Evolutionary conservation across 768 basidiomycete genomes (phyloP), one percentile per base, ranked within the genome.

Genomic region (Paxillus ammoniavirescens): DNA sequence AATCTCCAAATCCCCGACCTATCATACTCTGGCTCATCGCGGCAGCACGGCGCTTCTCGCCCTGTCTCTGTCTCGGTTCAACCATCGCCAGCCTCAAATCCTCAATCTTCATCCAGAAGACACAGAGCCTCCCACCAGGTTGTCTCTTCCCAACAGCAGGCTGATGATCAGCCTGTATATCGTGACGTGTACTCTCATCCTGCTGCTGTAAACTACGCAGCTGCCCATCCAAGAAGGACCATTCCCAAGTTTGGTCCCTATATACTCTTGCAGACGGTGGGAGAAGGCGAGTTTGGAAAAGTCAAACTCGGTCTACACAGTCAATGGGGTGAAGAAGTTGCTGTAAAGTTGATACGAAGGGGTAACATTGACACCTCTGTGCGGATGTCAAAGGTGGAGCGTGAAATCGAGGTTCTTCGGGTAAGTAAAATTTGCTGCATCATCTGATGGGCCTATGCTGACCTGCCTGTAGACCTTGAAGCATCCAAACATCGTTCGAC

Each of bases 251-350:
- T 99, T 61, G 97, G 97, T 0, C 93, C 95, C 0, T 99, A 99
- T 71, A 77, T 98, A 9, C 80, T 98, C 37, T 77, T 99, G 15
- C 95, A 98, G 70, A 98, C 97, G 0, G 80, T 99, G 17, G 97
- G 97, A 42, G 96, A 99, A 73, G 96, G 96, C 61, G 96, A 98
- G 75, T 98, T 98, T 66, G 95, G 94, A 43, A 98, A 98, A 70
- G 95, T 98, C 74, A 98, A 98, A 70, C 83, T 98, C n/a, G 96
- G 96, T 5, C 77, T 98, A 49, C 96, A 98, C 64, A 80, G 78
- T 60, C 85, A 90, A 60, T 97, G 90, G 86, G 94, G 93, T 30
- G 94, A 97, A 70, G 96, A 98, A 68, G 95, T 96, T n/a, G 96
- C 96, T 12, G 94, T 98, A 64, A 99, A 99, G 76, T 78, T 99